Evolutionary conservation across 257 asterid species (phyloP).

Genomic region (Capsicum pubescens): DNA sequence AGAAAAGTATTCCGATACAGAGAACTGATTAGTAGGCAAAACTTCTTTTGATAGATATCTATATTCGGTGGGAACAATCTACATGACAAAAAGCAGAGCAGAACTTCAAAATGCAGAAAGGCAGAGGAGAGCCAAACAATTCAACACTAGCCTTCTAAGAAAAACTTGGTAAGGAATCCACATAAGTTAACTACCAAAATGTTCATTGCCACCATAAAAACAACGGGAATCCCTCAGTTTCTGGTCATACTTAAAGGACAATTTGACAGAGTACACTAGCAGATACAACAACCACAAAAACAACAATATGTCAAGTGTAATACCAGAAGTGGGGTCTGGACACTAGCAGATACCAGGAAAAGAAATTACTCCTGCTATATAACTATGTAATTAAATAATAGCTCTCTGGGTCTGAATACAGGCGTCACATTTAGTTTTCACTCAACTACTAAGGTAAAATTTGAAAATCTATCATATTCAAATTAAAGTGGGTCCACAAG

Average conservation of each 20-base stretch:
- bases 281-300: neutral
- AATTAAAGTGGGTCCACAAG: slow-evolving; percentile 11
- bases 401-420: neutral
- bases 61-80: slow-evolving; percentile 98
- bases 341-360: neutral
- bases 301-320: neutral
- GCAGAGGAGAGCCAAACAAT: neutral
- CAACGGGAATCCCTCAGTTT: slow-evolving; percentile 6
- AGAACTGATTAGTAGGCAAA: slow-evolving; percentile 90
- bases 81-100: slow-evolving; percentile 37
- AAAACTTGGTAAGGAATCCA: neutral
- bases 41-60: slow-evolving; percentile 81
- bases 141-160: neutral
- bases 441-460: neutral
- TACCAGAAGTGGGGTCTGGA: neutral
- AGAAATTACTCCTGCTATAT: slow-evolving; percentile 4
- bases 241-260: neutral
- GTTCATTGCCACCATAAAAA: neutral
- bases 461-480: neutral
- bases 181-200: neutral
- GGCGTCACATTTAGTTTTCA: neutral
- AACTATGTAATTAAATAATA: neutral
- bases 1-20: slow-evolving; percentile 93
- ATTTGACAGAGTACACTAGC: neutral
- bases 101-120: slow-evolving; percentile 25